Base-by-base conservation (phyloP, 805 yeast species). In the Candida xyloterini region DNA sequence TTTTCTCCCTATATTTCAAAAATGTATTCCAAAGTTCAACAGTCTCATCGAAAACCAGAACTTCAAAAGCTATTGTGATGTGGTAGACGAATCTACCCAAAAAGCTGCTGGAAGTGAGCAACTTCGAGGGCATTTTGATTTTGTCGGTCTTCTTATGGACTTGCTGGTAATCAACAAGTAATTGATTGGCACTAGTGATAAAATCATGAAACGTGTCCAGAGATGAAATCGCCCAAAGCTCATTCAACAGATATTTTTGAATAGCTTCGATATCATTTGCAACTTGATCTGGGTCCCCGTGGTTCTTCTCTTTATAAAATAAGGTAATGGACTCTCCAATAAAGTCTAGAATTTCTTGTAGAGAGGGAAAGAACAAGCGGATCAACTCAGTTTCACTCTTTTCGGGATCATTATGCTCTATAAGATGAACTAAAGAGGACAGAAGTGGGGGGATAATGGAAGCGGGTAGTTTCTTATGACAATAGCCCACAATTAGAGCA, bases 151-250 rank as follows among this genome's bases (percentile, higher is more conserved):
- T 35, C 21, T 14, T 45, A 23, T 5, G 40, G 32, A 1, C 26
- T 15, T 16, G 38, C 27, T 22, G 36, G 13, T 56, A 62, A 35
- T 69, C 63, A 1, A 61, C 62, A 10, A 72, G 38, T 13, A 70
- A 39, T 1, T 53, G 42, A n/a, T 54, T 57, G 3, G 66, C 50
- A 13, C 55, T 55, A 7, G 55, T 42, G 8, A 71, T 47, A 45
- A 65, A 68, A 2, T 66, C 52, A 44, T 72, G 71, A 27, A 79
- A 59, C 3, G 61, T 58, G 43, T 79, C 84, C 11, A 77, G 62
- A 0, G 76, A 66, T 13, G 66, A 54, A 33, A 79, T 59, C 1
- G 58, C 52, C 81, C 83, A 78, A 2, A 76, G 28, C 3, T 63
- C 57, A 15, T 55, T 56, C 15, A 72, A 41, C 1, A 73, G 42